These are phyloP conservation scores for Eucalyptus curtisii DNA, from an alignment of 345 rosid species.

Conservation along the genomic window DNA sequence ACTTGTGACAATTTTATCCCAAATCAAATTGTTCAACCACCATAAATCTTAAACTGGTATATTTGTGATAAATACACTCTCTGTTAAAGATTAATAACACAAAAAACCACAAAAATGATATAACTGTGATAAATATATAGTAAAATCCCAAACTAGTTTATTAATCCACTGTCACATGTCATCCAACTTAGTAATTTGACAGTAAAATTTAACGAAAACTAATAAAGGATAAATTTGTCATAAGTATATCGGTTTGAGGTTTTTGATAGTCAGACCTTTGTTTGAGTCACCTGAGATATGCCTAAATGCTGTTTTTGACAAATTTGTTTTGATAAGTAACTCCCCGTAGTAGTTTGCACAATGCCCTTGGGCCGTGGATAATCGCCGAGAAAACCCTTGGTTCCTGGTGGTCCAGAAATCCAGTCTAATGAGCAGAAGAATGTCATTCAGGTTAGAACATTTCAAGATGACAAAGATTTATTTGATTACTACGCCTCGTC, in stretches of 20 bases:
- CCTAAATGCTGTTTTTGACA: constrained; percentile 76
- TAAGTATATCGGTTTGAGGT: fast-evolving
- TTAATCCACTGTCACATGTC: fast-evolving
- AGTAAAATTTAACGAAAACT: no score
- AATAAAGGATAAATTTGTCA: no score
- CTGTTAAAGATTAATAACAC: no score
- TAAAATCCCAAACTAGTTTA: no score
- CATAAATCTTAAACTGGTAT: fast-evolving
- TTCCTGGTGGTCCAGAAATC: constrained; percentile 74
- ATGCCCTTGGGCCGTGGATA: constrained; percentile 63
- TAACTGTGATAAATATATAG: no score
- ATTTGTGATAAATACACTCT: no score
- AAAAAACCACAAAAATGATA: no score
- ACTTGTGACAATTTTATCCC: fast-evolving
- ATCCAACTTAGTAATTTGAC: no score
- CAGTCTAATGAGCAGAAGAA: constrained; percentile 55
- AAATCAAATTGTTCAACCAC: no score
- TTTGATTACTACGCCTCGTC: constrained; percentile 79
- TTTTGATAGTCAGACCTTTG: neutral
- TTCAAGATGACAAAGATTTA: constrained; percentile 84
- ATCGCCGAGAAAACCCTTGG: constrained; percentile 68
- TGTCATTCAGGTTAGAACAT: constrained; percentile 77
- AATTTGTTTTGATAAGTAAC: constrained; percentile 56
- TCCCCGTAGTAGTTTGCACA: constrained; percentile 71
- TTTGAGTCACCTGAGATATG: constrained; percentile 50